A percentile compares a stretch with the other conserved stretches of the same genome.
These are phyloP conservation scores for Verbascum thapsus DNA, from an alignment of 257 asterid species.

Conservation along the genomic window DNA sequence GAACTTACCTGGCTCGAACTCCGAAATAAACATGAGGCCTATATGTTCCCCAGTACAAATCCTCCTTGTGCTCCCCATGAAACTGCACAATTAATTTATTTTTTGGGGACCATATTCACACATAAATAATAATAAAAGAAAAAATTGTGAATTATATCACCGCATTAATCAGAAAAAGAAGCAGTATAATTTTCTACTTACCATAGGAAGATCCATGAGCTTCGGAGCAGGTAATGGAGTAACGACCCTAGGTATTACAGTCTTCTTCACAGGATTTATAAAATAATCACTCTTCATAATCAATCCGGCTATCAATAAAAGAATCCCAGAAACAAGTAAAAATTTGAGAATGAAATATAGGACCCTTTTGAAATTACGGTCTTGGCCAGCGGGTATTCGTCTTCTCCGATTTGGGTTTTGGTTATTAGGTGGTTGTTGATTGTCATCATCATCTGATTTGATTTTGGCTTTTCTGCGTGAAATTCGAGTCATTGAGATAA, in stretches of 20 bases:
- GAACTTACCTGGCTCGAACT: constrained; percentile 76
- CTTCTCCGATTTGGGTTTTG: constrained; percentile 29
- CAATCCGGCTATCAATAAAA: constrained; percentile 43
- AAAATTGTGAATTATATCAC: not conserved
- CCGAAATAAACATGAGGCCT: constrained; percentile 95
- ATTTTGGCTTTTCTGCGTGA: constrained; percentile 55
- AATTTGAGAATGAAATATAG: constrained; percentile 31
- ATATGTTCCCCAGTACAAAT: constrained; percentile 97
- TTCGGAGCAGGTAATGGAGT: constrained; percentile 93
- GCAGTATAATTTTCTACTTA: constrained; percentile 21
- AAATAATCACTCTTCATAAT: constrained; percentile 37
- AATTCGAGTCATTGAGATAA: constrained; percentile 53
- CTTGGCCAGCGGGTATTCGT: constrained; percentile 37
- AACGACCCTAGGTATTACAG: constrained; percentile 63
- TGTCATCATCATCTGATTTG: constrained; percentile 40
- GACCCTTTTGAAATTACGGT: constrained; percentile 43
- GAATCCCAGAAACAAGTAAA: constrained; percentile 38
- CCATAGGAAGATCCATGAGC: constrained; percentile 94
- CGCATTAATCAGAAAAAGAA: not conserved
- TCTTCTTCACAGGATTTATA: constrained; percentile 39
- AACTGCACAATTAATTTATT: constrained; percentile 49
- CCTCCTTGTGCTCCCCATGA: constrained; percentile 93
- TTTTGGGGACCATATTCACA: constrained; percentile 11
- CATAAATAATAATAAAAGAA: not conserved
- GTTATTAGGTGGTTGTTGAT: constrained; percentile 21